Conservation (phyloP, 164 flowering plant genomes). For the Vitis rupestris region DNA sequence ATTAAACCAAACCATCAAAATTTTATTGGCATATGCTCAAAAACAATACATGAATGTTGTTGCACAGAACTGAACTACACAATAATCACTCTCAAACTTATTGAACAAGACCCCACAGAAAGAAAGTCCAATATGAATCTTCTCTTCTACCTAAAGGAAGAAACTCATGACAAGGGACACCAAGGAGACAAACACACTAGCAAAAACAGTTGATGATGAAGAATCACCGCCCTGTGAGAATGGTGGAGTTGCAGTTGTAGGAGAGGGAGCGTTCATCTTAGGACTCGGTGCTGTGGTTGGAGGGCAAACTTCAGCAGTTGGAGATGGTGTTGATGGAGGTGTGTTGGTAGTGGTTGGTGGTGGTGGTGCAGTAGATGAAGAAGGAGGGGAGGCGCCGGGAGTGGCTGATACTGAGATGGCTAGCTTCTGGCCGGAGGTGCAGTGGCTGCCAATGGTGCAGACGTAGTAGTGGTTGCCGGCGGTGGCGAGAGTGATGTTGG, state of each 20-base stretch:
- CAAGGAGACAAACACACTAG: constrained; percentile 5
- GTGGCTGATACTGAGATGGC: constrained; percentile 28
- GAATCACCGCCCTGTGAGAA: constrained; percentile 1
- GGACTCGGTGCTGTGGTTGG: too few relatives aligned
- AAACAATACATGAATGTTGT: too few relatives aligned
- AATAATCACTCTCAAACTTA: too few relatives aligned
- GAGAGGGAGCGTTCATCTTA: too few relatives aligned
- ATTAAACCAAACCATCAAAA: too few relatives aligned
- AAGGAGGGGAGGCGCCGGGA: constrained; percentile 11
- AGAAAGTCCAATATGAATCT: too few relatives aligned
- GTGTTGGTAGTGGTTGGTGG: constrained; percentile 15
- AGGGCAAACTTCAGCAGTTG: constrained; percentile 1
- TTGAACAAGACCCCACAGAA: not conserved
- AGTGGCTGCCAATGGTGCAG: constrained; percentile 40
- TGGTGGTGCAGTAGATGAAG: constrained; percentile 6
- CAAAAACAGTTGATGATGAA: constrained; percentile 12
- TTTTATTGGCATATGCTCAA: too few relatives aligned
- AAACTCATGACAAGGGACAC: constrained; percentile 5
- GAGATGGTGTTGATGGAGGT: not conserved
- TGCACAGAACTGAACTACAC: too few relatives aligned
- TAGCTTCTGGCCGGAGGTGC: constrained; percentile 38
- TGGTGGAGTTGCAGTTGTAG: not conserved
- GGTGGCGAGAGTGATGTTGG: constrained; percentile 28
- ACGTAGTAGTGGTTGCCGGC: constrained; percentile 43
- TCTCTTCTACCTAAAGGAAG: constrained; percentile 3